These are phyloP conservation scores for Reutealis trisperma DNA, from an alignment of 345 rosid species.

Conservation along the genomic window DNA sequence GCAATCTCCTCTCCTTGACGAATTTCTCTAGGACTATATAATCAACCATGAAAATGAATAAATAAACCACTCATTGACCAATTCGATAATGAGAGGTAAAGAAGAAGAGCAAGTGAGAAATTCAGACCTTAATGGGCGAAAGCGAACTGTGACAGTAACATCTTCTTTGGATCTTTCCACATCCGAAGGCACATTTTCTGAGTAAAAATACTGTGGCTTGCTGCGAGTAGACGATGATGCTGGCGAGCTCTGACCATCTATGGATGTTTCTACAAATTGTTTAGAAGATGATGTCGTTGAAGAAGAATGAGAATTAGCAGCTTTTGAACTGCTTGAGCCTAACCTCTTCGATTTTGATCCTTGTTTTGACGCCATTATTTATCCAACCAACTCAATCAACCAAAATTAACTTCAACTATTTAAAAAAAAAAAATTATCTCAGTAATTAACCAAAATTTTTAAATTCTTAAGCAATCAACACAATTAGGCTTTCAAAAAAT, in stretches of 20 bases:
- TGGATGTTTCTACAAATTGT: constrained; percentile 69
- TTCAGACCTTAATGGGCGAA: constrained; percentile 87
- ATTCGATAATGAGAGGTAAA: neutral
- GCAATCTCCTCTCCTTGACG: constrained; percentile 98
- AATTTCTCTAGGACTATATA: constrained; percentile 85
- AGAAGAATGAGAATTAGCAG: constrained; percentile 76
- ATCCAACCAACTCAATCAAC: constrained; percentile 30
- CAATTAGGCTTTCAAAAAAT: too few relatives aligned
- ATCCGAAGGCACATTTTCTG: constrained; percentile 46
- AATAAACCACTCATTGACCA: constrained; percentile 18
- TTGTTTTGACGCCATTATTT: constrained; percentile 68
- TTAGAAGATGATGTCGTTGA: constrained; percentile 93
- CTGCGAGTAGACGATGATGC: constrained; percentile 92
- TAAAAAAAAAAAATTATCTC: neutral
- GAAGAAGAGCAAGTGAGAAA: constrained; percentile 1
- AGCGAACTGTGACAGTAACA: constrained; percentile 92
- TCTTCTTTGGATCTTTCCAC: constrained; percentile 75
- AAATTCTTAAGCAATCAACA: neutral
- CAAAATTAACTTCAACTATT: constrained; percentile 14
- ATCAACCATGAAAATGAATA: constrained; percentile 13
- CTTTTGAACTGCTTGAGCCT: constrained; percentile 45
- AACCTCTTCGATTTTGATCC: constrained; percentile 60
- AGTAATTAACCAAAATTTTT: neutral
- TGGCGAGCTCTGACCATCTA: constrained; percentile 93
- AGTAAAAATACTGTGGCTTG: constrained; percentile 68